Conservation (phyloP, 106 monocot genomes). For the Allium fistulosum region DNA sequence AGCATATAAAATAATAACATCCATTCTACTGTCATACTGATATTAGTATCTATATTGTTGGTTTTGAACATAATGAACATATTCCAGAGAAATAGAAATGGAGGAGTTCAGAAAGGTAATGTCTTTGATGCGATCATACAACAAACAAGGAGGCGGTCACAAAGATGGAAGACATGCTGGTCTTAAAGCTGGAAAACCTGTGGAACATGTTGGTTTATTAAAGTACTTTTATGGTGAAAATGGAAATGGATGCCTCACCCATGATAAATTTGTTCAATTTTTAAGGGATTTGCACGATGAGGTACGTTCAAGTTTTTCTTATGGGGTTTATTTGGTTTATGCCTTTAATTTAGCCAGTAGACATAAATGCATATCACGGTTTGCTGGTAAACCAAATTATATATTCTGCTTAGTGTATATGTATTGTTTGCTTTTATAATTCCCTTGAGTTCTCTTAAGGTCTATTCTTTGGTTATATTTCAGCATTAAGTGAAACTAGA, state of each 20-base stretch:
- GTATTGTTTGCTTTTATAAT: neutral
- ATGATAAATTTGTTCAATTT: conserved; percentile 77
- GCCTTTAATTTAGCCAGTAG: too few species aligned
- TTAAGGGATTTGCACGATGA: conserved; percentile 67
- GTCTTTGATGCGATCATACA: conserved; percentile 63
- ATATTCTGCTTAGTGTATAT: neutral
- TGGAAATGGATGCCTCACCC: conserved; percentile 45
- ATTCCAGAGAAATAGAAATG: conserved; percentile 66
- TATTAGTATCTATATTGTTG: too few species aligned
- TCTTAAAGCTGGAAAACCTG: conserved; percentile 34
- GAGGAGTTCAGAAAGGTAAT: conserved; percentile 94
- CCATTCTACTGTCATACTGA: too few species aligned
- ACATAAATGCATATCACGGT: too few species aligned
- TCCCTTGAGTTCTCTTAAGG: too few species aligned
- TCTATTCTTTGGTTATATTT: too few species aligned
- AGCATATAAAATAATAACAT: too few species aligned
- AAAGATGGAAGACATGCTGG: conserved; percentile 49
- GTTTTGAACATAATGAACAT: neutral
- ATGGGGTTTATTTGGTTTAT: neutral
- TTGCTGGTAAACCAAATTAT: neutral
- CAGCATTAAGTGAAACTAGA: too few species aligned
- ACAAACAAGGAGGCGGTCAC: conserved; percentile 65
- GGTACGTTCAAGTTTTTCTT: conserved; percentile 18
- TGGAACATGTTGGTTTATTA: conserved; percentile 61
- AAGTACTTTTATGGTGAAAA: conserved; percentile 73